A percentile compares a stretch with the other conserved stretches of the same genome.
These are phyloP conservation scores for Tolypocladium sp. DNA, from an alignment of 2,329 filamentous ascomycete species.

Conservation along the genomic window DNA sequence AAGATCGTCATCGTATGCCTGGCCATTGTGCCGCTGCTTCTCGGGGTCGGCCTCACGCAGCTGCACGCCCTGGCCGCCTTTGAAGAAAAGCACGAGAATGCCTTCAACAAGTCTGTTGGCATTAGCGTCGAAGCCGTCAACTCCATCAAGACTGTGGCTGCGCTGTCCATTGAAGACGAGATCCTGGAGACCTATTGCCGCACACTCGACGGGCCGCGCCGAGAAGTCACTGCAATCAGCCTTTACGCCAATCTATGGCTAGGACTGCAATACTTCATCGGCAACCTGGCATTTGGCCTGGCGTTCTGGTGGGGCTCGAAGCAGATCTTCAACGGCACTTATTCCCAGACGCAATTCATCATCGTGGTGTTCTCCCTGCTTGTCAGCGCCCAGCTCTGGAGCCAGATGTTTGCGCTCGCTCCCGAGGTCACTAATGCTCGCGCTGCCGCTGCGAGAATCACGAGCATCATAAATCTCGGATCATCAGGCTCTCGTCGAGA, in stretches of 20 bases:
- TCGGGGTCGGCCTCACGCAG: slow-evolving; percentile 56
- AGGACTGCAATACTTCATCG: slow-evolving; percentile 36
- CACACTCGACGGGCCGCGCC: slow-evolving; percentile 21
- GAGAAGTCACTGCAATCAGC: slow-evolving; percentile 27
- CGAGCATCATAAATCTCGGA: slow-evolving; percentile 17
- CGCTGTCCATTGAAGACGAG: slow-evolving; percentile 31
- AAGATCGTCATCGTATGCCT: slow-evolving; percentile 61
- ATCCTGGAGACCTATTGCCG: slow-evolving; percentile 25
- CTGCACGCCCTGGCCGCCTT: slow-evolving; percentile 47
- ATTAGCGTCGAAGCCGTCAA: slow-evolving; percentile 54
- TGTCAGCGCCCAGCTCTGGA: slow-evolving; percentile 51
- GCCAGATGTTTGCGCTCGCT: slow-evolving; percentile 56
- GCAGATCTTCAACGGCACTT: slow-evolving; percentile 48
- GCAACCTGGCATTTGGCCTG: slow-evolving; percentile 52
- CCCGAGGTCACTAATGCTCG: slow-evolving; percentile 53
- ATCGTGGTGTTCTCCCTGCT: slow-evolving; percentile 54
- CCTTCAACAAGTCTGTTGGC: slow-evolving; percentile 49
- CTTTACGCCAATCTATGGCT: slow-evolving; percentile 32
- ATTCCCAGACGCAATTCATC: slow-evolving; percentile 48
- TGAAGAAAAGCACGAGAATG: slow-evolving; percentile 48
- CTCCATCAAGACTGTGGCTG: slow-evolving; percentile 50
- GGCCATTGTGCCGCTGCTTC: slow-evolving; percentile 52
- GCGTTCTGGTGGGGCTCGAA: slow-evolving; percentile 59
- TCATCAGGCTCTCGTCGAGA: slow-evolving; percentile 1
- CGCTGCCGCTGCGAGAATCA: slow-evolving; percentile 39